Percentiles rank a stretch among this genome's conserved stretches.
Evolutionary conservation across 768 basidiomycete species (phyloP).

Genomic region (Strobilomyces echinocephalus): DNA sequence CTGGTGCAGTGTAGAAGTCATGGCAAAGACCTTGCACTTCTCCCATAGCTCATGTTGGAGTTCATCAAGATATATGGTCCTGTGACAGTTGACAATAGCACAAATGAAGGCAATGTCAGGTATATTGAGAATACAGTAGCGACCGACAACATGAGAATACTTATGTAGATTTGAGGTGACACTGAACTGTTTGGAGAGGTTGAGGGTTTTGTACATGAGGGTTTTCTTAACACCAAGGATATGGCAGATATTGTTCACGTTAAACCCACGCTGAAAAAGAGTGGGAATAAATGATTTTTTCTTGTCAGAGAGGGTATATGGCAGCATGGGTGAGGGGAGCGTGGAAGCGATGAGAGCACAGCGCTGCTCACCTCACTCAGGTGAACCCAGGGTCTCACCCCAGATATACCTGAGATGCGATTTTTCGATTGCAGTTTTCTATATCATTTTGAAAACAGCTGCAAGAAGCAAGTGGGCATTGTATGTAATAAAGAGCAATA

Average conservation of each 20-base stretch:
- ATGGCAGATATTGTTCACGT: neutral
- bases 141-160: neutral
- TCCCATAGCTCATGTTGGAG: neutral
- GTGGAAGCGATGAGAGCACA: too few relatives aligned
- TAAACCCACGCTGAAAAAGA: neutral
- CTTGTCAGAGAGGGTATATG: too few relatives aligned
- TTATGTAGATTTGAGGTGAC: neutral
- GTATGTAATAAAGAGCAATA: too few relatives aligned
- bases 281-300: neutral
- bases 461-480: too few relatives aligned
- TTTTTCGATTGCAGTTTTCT: too few relatives aligned
- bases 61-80: constrained; percentile 2
- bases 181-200: neutral
- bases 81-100: neutral
- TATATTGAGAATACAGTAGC: neutral
- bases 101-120: neutral
- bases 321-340: too few relatives aligned
- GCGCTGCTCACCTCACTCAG: neutral
- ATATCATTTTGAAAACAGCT: too few relatives aligned
- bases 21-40: too few relatives aligned
- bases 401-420: too few relatives aligned
- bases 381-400: too few relatives aligned
- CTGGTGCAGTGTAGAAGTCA: too few relatives aligned
- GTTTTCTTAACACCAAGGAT: neutral
- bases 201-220: neutral